Conservation (phyloP, 768 basidiomycete genomes). For the Serendipita vermifera region DNA sequence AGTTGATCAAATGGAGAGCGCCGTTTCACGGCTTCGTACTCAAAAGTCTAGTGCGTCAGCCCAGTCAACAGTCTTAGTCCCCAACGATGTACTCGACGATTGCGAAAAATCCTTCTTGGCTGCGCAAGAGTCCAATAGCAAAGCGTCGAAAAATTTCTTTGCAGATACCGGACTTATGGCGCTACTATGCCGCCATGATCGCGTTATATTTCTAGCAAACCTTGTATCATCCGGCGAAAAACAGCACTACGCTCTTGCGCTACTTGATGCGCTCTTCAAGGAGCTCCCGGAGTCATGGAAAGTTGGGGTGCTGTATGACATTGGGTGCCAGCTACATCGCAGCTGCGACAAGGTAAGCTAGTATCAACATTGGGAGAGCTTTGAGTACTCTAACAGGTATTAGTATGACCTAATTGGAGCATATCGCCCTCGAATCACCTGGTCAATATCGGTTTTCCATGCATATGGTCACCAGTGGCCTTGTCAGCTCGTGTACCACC, state of each 20-base stretch:
- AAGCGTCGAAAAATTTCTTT: conserved; percentile 8
- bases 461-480: conserved; percentile 12
- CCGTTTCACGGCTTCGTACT: not conserved
- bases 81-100: conserved; percentile 11
- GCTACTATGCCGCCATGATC: conserved; percentile 11
- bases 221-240: conserved; percentile 11
- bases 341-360: conserved; percentile 11
- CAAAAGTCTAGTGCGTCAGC: too few relatives aligned
- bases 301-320: conserved; percentile 25
- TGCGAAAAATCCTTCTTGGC: conserved; percentile 12
- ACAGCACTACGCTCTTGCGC: conserved; percentile 12
- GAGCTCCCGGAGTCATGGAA: conserved; percentile 17
- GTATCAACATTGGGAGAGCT: not conserved
- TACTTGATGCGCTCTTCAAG: not conserved
- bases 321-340: conserved; percentile 28
- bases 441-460: conserved; percentile 7
- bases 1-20: not conserved
- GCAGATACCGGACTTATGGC: conserved; percentile 14
- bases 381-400: not conserved
- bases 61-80: not conserved
- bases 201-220: conserved; percentile 10
- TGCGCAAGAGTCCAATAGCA: conserved; percentile 10
- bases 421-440: not conserved
- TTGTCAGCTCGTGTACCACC: conserved; percentile 10
- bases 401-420: not conserved